A percentile compares a stretch with the other conserved stretches of the same genome.
These are phyloP conservation scores for Aschersonia sp. DNA, from an alignment of 2,329 filamentous ascomycete genomes.

Conservation along the genomic window DNA sequence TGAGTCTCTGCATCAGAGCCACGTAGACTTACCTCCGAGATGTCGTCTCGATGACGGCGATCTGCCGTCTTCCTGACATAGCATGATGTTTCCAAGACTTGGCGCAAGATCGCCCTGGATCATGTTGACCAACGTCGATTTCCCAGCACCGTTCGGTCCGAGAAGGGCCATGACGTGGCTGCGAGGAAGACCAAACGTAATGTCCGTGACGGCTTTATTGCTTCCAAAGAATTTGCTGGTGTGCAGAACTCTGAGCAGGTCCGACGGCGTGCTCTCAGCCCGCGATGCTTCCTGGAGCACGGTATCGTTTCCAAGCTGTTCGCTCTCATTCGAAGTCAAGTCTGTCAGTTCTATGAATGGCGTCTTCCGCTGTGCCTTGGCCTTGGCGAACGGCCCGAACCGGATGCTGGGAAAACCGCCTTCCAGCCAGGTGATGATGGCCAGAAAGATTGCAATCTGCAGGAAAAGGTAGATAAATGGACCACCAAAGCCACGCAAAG, in stretches of 20 bases:
- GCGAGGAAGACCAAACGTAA: conserved; percentile 59
- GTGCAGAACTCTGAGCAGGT: conserved; percentile 58
- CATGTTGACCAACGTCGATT: conserved; percentile 69
- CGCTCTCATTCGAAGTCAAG: conserved; percentile 1
- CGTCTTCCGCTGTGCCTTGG: background rate
- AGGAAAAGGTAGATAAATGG: conserved; percentile 66
- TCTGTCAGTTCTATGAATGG: conserved; percentile 8
- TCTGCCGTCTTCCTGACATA: conserved; percentile 53
- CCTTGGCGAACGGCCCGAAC: background rate
- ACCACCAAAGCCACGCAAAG: conserved; percentile 56
- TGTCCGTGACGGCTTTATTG: conserved; percentile 62
- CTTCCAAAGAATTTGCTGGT: conserved; percentile 60
- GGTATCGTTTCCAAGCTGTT: conserved; percentile 10
- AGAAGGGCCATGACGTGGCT: conserved; percentile 72
- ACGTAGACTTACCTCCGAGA: conserved; percentile 40
- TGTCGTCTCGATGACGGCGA: conserved; percentile 44
- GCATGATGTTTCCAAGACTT: conserved; percentile 48
- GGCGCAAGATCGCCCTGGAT: conserved; percentile 69
- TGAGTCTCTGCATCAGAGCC: background rate
- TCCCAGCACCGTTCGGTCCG: conserved; percentile 76
- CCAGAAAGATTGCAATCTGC: conserved; percentile 53
- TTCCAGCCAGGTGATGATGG: conserved; percentile 60
- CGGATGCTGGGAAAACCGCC: conserved; percentile 30
- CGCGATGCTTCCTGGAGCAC: conserved; percentile 38
- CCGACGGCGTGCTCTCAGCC: conserved; percentile 37